phyloP scores from a whole-genome alignment of 2,329 filamentous ascomycete species.

The Sporothrix humicola region DNA sequence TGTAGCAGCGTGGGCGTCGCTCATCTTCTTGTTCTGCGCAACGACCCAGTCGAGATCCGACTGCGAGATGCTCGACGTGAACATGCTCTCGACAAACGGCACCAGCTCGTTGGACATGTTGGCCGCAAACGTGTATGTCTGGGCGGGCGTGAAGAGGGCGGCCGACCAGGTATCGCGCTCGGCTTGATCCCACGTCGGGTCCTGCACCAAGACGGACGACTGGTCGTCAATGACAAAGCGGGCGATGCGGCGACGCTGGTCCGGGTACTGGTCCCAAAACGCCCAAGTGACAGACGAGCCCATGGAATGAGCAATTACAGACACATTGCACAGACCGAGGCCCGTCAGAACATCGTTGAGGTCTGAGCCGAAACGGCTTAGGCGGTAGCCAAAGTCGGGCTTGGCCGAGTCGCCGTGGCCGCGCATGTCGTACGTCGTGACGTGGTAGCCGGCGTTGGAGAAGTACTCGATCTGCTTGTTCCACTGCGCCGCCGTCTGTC shows the following conservation, averaged over 20 bases:
- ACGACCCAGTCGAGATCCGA: conserved; percentile 1
- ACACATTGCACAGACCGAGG: not conserved
- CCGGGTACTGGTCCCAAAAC: conserved; percentile 2
- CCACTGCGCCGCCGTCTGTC: not conserved
- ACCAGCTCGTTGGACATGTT: conserved; percentile 12
- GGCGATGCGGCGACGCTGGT: not conserved
- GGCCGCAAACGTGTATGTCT: not conserved
- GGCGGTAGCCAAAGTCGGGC: conserved; percentile 8
- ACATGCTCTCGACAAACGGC: conserved; percentile 4
- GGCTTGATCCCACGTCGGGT: not conserved
- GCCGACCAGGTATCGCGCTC: not conserved
- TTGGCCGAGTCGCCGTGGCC: conserved; percentile 3
- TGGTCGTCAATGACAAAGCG: conserved; percentile 8
- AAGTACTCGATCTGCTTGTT: conserved; percentile 9
- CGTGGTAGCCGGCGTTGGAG: not conserved
- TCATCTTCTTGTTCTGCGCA: not conserved
- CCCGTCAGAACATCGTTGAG: not conserved
- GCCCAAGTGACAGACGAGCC: not conserved
- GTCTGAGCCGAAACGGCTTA: not conserved
- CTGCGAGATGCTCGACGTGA: not conserved
- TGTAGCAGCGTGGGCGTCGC: not conserved
- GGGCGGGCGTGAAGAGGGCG: not conserved
- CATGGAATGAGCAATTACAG: not conserved
- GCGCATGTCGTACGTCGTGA: conserved; percentile 7
- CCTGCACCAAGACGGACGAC: conserved; percentile 6